These are phyloP conservation scores for Lactarius hatsudake DNA, from an alignment of 768 basidiomycete species.

Conservation along the genomic window DNA sequence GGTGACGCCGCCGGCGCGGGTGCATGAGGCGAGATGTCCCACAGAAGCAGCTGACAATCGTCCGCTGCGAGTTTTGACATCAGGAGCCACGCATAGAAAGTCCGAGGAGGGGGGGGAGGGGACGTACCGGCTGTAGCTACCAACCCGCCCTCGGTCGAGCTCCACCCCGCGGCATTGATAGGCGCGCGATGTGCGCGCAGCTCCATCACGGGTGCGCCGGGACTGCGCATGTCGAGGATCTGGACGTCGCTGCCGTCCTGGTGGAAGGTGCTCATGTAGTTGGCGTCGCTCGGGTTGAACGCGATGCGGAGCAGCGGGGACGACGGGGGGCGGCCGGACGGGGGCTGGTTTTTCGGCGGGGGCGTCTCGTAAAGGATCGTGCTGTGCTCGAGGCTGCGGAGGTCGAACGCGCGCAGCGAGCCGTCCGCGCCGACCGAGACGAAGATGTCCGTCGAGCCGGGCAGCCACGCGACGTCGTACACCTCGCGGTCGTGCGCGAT, in stretches of 20 bases:
- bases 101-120: constrained; percentile 16
- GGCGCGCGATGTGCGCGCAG: constrained; percentile 77
- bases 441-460: constrained; percentile 93
- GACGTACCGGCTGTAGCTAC: constrained; percentile 85
- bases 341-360: constrained; percentile 66
- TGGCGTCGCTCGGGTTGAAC: constrained; percentile 88
- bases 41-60: constrained; percentile 90
- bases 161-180: constrained; percentile 90
- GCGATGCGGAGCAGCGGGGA: constrained; percentile 83
- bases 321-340: constrained; percentile 67
- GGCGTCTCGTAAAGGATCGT: constrained; percentile 97
- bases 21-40: constrained; percentile 76
- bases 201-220: constrained; percentile 93
- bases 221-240: constrained; percentile 95
- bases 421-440: constrained; percentile 98
- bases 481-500: constrained; percentile 97
- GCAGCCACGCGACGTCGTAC: constrained; percentile 98
- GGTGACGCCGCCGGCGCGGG: constrained; percentile 60
- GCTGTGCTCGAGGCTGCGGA: constrained; percentile 94
- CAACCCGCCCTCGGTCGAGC: constrained; percentile 75
- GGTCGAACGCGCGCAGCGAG: constrained; percentile 91
- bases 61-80: constrained; percentile 53
- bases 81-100: not conserved
- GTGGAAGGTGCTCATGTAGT: constrained; percentile 97
- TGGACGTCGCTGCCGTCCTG: constrained; percentile 88